Base-by-base conservation (phyloP, 2,329 filamentous ascomycete species). In the Geosmithia putterillii region DNA sequence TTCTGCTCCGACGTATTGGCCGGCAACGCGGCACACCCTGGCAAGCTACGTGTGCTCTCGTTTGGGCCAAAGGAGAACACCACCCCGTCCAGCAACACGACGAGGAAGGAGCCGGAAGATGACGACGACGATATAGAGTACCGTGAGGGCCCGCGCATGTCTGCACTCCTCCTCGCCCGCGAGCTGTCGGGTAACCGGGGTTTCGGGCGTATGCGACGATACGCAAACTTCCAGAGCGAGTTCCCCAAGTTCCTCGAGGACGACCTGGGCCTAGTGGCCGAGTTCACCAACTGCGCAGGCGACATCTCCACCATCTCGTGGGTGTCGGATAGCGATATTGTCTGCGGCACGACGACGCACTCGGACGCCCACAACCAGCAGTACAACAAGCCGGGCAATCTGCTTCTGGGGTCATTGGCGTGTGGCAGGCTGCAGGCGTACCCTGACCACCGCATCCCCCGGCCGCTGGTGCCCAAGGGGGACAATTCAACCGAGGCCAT, bases 371-470 rank as follows among this genome's bases (percentile, higher is more conserved):
- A 77, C 37, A 81, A 81, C 45, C 76, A 80, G 51, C 76, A 81
- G 47, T 81, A 82, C 52, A 82, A 82, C 50, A 79, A 75, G 49
- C 70, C 73, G 0, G 77, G 78, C 1, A 82, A 82, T 50, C 56
- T 82, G 9, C 59, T 76, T 1, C 57, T 81, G 1, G 77, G 73
- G 7, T 78, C 73, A 0, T 60, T 65, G 1, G 50, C 46, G 1
- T 51, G 54, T 1, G 65, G 69, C 1, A 67, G 61, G 0, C 54
- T 81, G 2, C 64, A 56, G 6, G 70, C 74, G 0, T 73, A 72
- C 50, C 59, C 74, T 0, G 69, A 80, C 37, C 78, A 82, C 50
- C 67, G 74, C 1, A 72, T 81, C 17, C 57, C 65, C 1, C 69
- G 78, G 2, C 74, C 76, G 0, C 46, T 70, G 0, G 66, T 79